A percentile compares a stretch with the other conserved stretches of the same genome.
Evolutionary conservation across 23 red algal genomes (phyloP).

Genomic region (Gracilaria caudata): DNA sequence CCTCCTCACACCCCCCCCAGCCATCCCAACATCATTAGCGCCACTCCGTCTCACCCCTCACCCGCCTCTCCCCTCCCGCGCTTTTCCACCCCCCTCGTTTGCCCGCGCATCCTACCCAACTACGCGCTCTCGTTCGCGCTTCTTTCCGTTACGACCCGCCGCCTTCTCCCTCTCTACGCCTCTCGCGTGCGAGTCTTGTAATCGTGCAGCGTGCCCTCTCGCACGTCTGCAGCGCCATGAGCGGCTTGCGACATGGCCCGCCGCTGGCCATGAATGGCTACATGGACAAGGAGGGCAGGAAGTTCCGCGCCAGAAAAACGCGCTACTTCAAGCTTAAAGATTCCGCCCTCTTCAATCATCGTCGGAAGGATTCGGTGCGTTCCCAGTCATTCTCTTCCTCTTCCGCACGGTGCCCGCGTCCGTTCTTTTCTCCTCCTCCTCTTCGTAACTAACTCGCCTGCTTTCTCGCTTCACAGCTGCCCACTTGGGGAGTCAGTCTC

Average conservation of each 20-base stretch:
- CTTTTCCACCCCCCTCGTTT: neutral
- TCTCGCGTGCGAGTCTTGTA: neutral
- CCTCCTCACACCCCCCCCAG: neutral
- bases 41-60: conserved; percentile 4
- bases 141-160: neutral
- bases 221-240: conserved; percentile 29
- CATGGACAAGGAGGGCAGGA: conserved; percentile 81
- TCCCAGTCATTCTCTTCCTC: neutral
- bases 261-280: conserved; percentile 79
- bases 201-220: neutral
- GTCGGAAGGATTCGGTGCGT: conserved; percentile 69
- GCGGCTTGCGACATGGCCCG: conserved; percentile 64
- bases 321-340: conserved; percentile 80
- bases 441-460: neutral
- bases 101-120: neutral
- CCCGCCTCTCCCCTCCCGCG: neutral
- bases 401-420: neutral
- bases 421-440: neutral
- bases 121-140: neutral
- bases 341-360: conserved; percentile 77
- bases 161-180: neutral
- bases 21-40: neutral
- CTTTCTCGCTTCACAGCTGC: neutral
- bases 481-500: conserved; percentile 79
- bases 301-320: conserved; percentile 67